phyloP scores from a whole-genome alignment of 371 early-diverging fungal species.

The Massospora cicadina region DNA sequence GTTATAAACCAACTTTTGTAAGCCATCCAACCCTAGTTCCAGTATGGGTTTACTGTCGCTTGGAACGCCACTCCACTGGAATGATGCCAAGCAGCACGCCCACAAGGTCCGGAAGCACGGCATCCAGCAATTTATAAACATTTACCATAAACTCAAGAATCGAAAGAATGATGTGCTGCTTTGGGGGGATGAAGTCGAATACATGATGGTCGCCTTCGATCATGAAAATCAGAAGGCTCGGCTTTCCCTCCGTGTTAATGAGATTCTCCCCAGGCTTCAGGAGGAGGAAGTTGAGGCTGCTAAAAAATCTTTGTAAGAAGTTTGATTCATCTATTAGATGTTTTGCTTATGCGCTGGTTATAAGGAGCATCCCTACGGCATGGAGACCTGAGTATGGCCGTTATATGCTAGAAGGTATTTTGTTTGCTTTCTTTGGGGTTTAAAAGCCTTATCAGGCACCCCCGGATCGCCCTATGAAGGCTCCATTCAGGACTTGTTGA shows the following conservation, averaged over 20 bases:
- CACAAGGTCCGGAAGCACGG: conserved; percentile 83
- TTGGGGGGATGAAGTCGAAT: conserved; percentile 98
- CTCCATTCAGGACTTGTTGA: conserved; percentile 56
- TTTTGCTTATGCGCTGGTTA: not conserved
- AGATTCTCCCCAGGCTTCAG: conserved; percentile 57
- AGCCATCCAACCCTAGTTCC: too few species aligned
- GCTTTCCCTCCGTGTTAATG: conserved; percentile 67
- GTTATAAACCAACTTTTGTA: too few species aligned
- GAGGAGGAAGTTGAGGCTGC: conserved; percentile 43
- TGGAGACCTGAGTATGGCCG: conserved; percentile 96
- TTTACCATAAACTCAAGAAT: conserved; percentile 63
- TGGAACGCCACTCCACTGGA: conserved; percentile 93
- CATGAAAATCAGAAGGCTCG: conserved; percentile 44
- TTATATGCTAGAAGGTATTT: conserved; percentile 77
- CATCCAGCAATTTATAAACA: conserved; percentile 80
- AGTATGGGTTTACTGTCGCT: conserved; percentile 84
- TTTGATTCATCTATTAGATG: not conserved
- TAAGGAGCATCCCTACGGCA: conserved; percentile 25
- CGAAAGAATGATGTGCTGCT: conserved; percentile 53
- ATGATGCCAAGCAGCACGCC: conserved; percentile 66
- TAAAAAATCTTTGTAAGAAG: conserved; percentile 19
- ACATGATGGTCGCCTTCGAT: conserved; percentile 71
- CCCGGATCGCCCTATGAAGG: conserved; percentile 87
- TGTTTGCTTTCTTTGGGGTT: not conserved
- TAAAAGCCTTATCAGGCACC: conserved; percentile 30